Evolutionary conservation across 805 yeast species (phyloP), one percentile per base, ranked within the genome.

Genomic region (Cyberlindnera samutprakarnensis): DNA sequence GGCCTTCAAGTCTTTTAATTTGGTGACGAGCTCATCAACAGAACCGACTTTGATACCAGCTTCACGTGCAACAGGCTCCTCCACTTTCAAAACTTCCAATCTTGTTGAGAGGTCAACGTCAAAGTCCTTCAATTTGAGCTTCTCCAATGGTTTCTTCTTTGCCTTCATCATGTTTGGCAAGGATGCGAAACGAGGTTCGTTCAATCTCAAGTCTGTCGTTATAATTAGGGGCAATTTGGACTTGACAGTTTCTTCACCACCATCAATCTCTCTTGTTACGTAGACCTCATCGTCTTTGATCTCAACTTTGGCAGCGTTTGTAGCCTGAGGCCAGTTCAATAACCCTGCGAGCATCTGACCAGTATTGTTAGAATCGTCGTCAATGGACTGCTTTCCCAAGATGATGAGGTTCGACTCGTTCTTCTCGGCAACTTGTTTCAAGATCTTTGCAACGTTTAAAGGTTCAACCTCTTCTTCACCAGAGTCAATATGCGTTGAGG

Each of bases 161-260:
- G 97, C 97, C 68, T 92, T 92, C 97, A 92, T 92, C 65, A 88
- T 74, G 58, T 90, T 92, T 39, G 96, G 96, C 53, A 92, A 69
- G 11, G 94, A 75, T n/a, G 94, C 95, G 51, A 86, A 92, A 49
- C 96, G 78, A 27, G 99, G 98, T 54, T 76, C 92, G 57, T 92
- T 92, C 52, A 92, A 72, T 59, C 98, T 79, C 47, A 92, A 68
- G 57, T 92, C 99, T 3, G 97, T 81, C 18, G 96, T 88, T 47
- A 92, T 73, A 33, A 92, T 72, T 64, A 87, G 51, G 25, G 98
- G 98, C 37, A 88, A 68, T 38, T 72, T 63, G 20, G 95, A 84
- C 31, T 70, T 67, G 36, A 92, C 66, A 11, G 84, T 76, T 56
- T 86, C 94, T 31, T 82, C 77, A 51, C 98, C 98, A 33, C 96